Percentiles rank a stretch among this genome's conserved stretches.
phyloP scores from a whole-genome alignment of 306 rosid genomes.

The Phaseolus lunatus region DNA sequence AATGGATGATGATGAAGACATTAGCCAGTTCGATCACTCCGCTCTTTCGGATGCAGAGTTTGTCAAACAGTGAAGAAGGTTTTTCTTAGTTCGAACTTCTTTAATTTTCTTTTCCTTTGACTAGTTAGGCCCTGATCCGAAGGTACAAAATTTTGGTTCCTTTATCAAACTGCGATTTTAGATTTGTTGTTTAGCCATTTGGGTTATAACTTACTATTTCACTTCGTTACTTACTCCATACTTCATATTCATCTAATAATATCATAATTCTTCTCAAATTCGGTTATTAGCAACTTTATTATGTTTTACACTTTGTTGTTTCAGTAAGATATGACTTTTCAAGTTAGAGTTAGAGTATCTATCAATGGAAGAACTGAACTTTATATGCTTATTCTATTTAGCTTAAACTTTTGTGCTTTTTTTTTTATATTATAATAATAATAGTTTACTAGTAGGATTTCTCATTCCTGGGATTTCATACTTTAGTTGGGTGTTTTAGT shows the following conservation, averaged over 20 bases:
- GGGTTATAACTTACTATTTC: conserved; percentile 15
- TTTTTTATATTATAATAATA: neutral
- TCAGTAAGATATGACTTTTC: conserved; percentile 18
- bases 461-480: neutral
- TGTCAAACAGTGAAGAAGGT: conserved; percentile 46
- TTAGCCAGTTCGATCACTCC: conserved; percentile 74
- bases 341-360: conserved; percentile 37
- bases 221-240: conserved; percentile 31
- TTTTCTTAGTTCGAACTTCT: neutral
- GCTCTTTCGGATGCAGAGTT: conserved; percentile 87
- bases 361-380: conserved; percentile 38
- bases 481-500: neutral
- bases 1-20: conserved; percentile 66
- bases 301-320: conserved; percentile 20
- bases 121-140: conserved; percentile 20
- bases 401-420: neutral
- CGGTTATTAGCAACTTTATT: conserved; percentile 43
- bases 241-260: conserved; percentile 30
- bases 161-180: conserved; percentile 40
- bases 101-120: neutral
- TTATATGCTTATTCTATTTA: conserved; percentile 30
- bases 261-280: conserved; percentile 32
- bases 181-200: conserved; percentile 45
- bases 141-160: conserved; percentile 62
- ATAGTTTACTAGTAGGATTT: neutral